A percentile compares a stretch with the other conserved stretches of the same genome.
phyloP scores from a whole-genome alignment of 352 stramenopile species.

The Phytophthora pinifolia region DNA sequence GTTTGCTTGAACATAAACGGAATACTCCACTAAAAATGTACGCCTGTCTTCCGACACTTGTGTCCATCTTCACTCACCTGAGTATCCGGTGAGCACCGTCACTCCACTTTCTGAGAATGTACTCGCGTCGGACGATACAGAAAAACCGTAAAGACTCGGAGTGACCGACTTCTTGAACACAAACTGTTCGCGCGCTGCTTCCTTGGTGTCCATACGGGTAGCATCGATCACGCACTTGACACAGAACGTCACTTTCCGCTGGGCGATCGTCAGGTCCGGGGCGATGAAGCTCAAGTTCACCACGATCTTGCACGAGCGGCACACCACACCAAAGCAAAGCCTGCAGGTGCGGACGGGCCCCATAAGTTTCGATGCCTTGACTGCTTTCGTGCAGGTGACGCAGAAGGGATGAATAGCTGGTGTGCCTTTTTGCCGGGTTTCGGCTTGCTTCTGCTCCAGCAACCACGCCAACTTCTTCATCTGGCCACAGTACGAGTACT shows the following conservation, averaged over 20 bases:
- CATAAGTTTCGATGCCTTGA: constrained; percentile 3
- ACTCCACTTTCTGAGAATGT: constrained; percentile 4
- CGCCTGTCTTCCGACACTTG: too few relatives aligned
- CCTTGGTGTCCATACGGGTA: constrained; percentile 13
- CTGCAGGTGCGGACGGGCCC: constrained; percentile 16
- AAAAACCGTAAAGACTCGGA: constrained; percentile 5
- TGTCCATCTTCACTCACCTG: too few relatives aligned
- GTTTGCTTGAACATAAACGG: too few relatives aligned
- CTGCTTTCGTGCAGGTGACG: constrained; percentile 20
- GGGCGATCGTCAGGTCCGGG: constrained; percentile 10
- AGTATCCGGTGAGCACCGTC: neutral
- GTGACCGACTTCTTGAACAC: constrained; percentile 19
- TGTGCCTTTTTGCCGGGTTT: neutral
- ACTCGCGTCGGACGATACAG: neutral
- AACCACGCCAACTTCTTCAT: constrained; percentile 40
- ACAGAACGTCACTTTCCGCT: constrained; percentile 35
- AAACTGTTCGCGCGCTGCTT: constrained; percentile 21
- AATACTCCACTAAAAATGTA: too few relatives aligned
- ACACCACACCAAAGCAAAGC: constrained; percentile 20
- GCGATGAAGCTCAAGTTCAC: constrained; percentile 29
- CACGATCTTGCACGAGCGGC: constrained; percentile 15
- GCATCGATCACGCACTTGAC: constrained; percentile 24
- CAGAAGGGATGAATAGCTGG: constrained; percentile 4
- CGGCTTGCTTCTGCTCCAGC: constrained; percentile 18
- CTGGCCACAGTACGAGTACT: constrained; percentile 30